phyloP scores from a whole-genome alignment of 441 rosid genomes.

The Lepidium campestre region DNA sequence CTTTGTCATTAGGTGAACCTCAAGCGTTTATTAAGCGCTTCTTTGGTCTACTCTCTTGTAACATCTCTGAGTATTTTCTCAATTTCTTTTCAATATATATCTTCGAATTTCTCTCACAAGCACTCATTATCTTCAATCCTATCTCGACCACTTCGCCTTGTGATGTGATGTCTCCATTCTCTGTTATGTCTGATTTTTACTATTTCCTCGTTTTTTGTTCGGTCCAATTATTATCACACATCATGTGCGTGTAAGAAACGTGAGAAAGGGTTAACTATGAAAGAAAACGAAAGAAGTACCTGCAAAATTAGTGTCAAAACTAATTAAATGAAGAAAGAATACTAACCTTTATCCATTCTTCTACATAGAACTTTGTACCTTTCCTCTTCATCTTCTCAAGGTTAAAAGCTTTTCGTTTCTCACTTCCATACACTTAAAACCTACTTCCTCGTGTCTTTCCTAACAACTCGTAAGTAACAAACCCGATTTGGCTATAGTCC shows the following conservation, averaged over 20 bases:
- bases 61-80: not conserved
- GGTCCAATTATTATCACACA: too few species aligned
- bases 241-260: too few species aligned
- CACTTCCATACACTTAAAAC: too few species aligned
- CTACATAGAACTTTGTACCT: not conserved
- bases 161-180: not conserved
- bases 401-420: too few species aligned
- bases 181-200: not conserved
- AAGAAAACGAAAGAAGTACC: not conserved
- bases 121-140: not conserved
- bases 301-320: too few species aligned
- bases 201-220: too few species aligned
- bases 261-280: not conserved
- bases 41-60: not conserved
- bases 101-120: not conserved
- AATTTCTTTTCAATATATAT: too few species aligned
- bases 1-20: not conserved
- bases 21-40: too few species aligned
- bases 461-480: not conserved
- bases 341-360: not conserved
- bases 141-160: not conserved
- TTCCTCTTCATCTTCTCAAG: not conserved
- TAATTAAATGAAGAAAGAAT: not conserved
- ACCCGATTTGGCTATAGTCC: not conserved
- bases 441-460: too few species aligned